A percentile compares a stretch with the other conserved stretches of the same genome.
These are phyloP conservation scores for Ajuga reptans DNA, from an alignment of 305 asterid genomes.

Conservation along the genomic window DNA sequence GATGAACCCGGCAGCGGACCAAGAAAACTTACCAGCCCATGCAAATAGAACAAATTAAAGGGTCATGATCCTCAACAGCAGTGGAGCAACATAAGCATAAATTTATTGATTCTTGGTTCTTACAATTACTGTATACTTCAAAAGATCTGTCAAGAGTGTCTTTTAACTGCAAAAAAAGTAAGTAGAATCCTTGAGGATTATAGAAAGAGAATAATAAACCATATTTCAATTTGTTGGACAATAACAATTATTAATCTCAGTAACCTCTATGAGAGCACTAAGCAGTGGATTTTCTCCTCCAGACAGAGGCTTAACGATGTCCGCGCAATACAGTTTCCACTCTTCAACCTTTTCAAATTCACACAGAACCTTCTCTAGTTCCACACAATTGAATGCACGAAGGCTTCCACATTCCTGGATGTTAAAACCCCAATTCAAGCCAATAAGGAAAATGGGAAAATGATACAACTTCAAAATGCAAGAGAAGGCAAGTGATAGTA, in stretches of 20 bases:
- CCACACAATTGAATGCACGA: conserved; percentile 65
- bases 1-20: background rate
- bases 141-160: conserved; percentile 48
- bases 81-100: conserved; percentile 44
- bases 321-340: conserved; percentile 56
- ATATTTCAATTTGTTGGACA: conserved; percentile 11
- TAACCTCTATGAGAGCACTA: conserved; percentile 54
- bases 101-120: conserved; percentile 23
- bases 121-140: conserved; percentile 36
- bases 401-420: conserved; percentile 64
- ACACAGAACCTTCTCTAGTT: conserved; percentile 50
- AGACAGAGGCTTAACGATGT: conserved; percentile 40
- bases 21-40: conserved; percentile 45
- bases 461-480: background rate
- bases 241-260: conserved; percentile 7
- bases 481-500: conserved; percentile 13
- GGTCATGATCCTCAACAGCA: conserved; percentile 36
- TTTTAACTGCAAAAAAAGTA: conserved; percentile 44
- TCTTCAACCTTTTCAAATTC: conserved; percentile 54
- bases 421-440: conserved; percentile 22
- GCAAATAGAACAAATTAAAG: conserved; percentile 61
- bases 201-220: background rate
- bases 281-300: conserved; percentile 36
- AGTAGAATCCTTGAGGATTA: conserved; percentile 17
- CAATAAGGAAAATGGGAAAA: background rate